A percentile compares a stretch with the other conserved stretches of the same genome.
Evolutionary conservation across 345 rosid species (phyloP).

Genomic region (Rhodomyrtus tomentosa): DNA sequence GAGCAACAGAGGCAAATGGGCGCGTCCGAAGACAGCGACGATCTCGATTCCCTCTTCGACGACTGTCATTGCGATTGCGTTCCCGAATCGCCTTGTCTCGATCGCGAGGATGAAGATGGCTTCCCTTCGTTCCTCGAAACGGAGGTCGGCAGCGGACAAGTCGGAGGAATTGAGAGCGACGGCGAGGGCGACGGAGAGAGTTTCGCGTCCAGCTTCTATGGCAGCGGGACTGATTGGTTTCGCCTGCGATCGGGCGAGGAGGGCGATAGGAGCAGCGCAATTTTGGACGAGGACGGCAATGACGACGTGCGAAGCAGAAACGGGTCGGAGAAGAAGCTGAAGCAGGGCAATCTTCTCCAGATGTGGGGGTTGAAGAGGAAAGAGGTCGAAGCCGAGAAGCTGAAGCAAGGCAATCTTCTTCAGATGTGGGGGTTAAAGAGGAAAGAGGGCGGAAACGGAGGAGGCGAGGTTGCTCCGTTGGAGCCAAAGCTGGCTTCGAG

Average conservation of each 20-base stretch:
- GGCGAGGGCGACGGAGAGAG: constrained; percentile 17
- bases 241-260: constrained; percentile 12
- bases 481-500: neutral
- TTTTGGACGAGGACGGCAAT: neutral
- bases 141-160: neutral
- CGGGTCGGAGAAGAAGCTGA: constrained; percentile 20
- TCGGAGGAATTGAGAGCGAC: neutral
- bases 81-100: neutral
- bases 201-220: constrained; percentile 58
- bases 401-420: constrained; percentile 45
- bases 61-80: neutral
- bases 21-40: neutral
- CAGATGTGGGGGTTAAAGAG: constrained; percentile 60
- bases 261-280: neutral
- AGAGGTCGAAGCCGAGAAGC: constrained; percentile 5
- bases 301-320: neutral
- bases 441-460: constrained; percentile 3
- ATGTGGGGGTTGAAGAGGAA: constrained; percentile 52
- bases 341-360: constrained; percentile 44
- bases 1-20: neutral
- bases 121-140: constrained; percentile 2
- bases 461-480: neutral
- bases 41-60: neutral
- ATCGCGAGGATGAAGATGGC: constrained; percentile 10
- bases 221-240: constrained; percentile 56